A percentile compares a stretch with the other conserved stretches of the same genome.
Conservation (phyloP, 1,284 basidiomycete species). For the Acaromyces ingoldii region DNA sequence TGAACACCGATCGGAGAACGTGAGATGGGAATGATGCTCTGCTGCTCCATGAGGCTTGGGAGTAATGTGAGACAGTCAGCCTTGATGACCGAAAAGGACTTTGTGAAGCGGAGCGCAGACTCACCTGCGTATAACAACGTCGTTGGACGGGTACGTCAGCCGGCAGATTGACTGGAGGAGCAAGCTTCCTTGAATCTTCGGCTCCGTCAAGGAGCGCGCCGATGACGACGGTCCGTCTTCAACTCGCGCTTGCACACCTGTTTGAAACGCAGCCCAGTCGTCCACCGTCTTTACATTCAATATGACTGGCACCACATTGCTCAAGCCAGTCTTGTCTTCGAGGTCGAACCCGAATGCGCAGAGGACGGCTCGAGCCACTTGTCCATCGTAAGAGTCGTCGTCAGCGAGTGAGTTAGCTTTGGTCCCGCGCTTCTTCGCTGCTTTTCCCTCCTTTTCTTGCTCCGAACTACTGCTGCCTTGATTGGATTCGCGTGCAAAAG, state of each 20-base stretch:
- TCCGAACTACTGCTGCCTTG: not conserved
- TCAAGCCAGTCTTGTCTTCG: not conserved
- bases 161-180: conserved; percentile 34
- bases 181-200: conserved; percentile 38
- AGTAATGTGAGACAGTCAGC: too few species aligned
- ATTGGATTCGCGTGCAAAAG: not conserved
- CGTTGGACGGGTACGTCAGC: conserved; percentile 19
- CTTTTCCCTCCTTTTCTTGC: not conserved
- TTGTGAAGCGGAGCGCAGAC: conserved; percentile 15
- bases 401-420: too few species aligned
- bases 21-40: conserved; percentile 22
- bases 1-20: conserved; percentile 17
- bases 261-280: not conserved
- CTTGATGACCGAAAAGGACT: too few species aligned
- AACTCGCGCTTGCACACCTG: not conserved
- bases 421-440: not conserved
- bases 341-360: not conserved
- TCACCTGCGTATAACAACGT: conserved; percentile 15
- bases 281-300: not conserved
- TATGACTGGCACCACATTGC: not conserved
- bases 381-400: not conserved
- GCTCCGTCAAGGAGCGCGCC: not conserved
- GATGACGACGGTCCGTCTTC: not conserved
- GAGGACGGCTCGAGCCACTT: not conserved
- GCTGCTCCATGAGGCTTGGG: conserved; percentile 23